Conservation (phyloP, 768 basidiomycete species). For the Termitomyces sp. region DNA sequence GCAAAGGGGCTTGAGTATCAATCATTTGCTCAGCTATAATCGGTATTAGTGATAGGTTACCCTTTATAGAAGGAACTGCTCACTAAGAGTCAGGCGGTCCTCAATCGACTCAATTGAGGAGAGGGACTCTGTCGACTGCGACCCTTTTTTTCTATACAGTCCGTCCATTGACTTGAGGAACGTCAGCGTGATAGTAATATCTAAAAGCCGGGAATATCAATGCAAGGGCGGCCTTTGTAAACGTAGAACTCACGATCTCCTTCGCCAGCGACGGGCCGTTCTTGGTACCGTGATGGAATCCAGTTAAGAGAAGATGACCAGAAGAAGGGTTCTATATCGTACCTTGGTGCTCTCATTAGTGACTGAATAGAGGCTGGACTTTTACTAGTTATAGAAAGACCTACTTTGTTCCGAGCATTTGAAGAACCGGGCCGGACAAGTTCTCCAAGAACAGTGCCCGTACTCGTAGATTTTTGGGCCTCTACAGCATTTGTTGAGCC, state of each 20-base stretch:
- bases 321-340: slow-evolving; percentile 61
- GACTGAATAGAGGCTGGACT: neutral
- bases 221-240: neutral
- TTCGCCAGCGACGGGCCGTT: slow-evolving; percentile 29
- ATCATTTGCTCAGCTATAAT: slow-evolving; percentile 25
- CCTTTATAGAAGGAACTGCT: slow-evolving; percentile 1
- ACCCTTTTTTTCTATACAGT: slow-evolving; percentile 4
- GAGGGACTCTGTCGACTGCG: slow-evolving; percentile 3
- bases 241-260: slow-evolving; percentile 47
- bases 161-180: slow-evolving; percentile 44
- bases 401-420: slow-evolving; percentile 58
- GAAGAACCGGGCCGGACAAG: slow-evolving; percentile 46
- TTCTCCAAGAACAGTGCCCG: slow-evolving; percentile 49
- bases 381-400: slow-evolving; percentile 5
- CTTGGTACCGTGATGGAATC: slow-evolving; percentile 65
- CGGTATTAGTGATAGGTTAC: neutral
- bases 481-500: slow-evolving; percentile 16
- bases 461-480: slow-evolving; percentile 34
- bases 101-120: slow-evolving; percentile 9
- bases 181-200: slow-evolving; percentile 53
- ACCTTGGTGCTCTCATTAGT: slow-evolving; percentile 25
- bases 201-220: slow-evolving; percentile 22
- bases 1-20: slow-evolving; percentile 35
- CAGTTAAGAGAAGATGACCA: slow-evolving; percentile 61
- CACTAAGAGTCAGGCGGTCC: slow-evolving; percentile 14